These are phyloP conservation scores for Hyaloscypha bicolor DNA, from an alignment of 495 filamentous ascomycete genomes.

Conservation along the genomic window DNA sequence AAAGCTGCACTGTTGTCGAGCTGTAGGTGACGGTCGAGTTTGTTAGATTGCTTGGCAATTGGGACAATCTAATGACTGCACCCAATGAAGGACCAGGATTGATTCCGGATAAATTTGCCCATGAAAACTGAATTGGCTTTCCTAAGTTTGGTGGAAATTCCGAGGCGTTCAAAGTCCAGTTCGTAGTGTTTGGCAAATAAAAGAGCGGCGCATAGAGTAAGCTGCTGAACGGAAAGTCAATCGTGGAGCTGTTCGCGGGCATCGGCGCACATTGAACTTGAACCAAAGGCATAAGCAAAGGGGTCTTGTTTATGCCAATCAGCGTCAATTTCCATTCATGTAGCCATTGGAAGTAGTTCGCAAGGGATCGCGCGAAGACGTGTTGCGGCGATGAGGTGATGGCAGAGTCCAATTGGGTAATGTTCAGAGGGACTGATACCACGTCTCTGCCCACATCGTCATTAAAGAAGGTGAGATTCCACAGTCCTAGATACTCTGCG, in stretches of 20 bases:
- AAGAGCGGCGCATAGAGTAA: not conserved
- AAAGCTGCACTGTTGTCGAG: not conserved
- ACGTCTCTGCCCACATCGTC: not conserved
- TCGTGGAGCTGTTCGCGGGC: not conserved
- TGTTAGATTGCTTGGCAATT: not conserved
- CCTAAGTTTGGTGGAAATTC: not conserved
- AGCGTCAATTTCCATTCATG: not conserved
- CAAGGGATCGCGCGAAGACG: not conserved
- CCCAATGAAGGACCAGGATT: not conserved
- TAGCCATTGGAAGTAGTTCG: not conserved
- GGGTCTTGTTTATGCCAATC: not conserved
- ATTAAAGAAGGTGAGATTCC: not conserved
- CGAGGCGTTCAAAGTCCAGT: not conserved
- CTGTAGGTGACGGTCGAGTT: not conserved
- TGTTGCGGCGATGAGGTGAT: not conserved
- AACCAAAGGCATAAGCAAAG: not conserved
- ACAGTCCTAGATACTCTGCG: not conserved
- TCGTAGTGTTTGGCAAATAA: not conserved
- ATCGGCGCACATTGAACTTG: not conserved
- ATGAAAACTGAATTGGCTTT: not conserved
- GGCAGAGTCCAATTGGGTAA: not conserved
- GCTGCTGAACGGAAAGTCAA: not conserved
- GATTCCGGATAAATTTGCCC: not conserved
- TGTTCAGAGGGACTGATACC: not conserved
- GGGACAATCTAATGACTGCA: not conserved